Percentiles rank a stretch among this genome's conserved stretches.
Conservation (phyloP, 2,329 filamentous ascomycete genomes). For the Talaromyces sp. region DNA sequence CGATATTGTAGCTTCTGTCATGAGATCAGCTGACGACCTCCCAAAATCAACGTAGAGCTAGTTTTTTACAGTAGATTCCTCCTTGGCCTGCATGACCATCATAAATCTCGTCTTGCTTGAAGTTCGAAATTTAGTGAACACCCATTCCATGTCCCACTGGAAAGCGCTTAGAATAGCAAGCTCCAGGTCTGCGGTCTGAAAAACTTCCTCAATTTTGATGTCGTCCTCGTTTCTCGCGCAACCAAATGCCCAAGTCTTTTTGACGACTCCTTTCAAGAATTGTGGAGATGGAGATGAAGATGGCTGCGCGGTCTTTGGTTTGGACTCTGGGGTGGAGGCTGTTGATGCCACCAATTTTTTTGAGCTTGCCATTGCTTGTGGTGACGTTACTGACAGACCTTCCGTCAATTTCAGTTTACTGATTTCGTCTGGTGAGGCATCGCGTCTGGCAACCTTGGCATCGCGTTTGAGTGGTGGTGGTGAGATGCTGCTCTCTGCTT, state of each 20-base stretch:
- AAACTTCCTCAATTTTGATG: constrained; percentile 82
- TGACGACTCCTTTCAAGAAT: constrained; percentile 65
- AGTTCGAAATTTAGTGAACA: constrained; percentile 67
- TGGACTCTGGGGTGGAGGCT: not conserved
- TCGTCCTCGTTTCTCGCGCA: constrained; percentile 63
- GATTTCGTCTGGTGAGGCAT: not conserved
- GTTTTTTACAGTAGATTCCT: constrained; percentile 42
- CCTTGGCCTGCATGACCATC: constrained; percentile 60
- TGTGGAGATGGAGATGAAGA: constrained; percentile 30
- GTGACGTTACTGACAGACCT: not conserved
- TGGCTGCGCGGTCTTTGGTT: not conserved
- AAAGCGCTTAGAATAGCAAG: constrained; percentile 83
- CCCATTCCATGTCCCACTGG: constrained; percentile 79
- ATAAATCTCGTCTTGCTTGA: constrained; percentile 58
- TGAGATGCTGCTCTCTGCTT: constrained; percentile 42
- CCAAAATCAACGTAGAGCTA: not conserved
- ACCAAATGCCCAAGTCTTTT: constrained; percentile 73
- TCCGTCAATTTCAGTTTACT: not conserved
- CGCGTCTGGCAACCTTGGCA: constrained; percentile 26
- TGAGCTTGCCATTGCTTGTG: not conserved
- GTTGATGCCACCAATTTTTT: not conserved
- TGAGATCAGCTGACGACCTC: not conserved
- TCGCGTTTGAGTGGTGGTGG: constrained; percentile 27
- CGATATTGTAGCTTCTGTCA: constrained; percentile 37
- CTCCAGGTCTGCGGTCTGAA: constrained; percentile 69